Base-by-base conservation (phyloP, 768 basidiomycete species). In the Roridomyces roridus region DNA sequence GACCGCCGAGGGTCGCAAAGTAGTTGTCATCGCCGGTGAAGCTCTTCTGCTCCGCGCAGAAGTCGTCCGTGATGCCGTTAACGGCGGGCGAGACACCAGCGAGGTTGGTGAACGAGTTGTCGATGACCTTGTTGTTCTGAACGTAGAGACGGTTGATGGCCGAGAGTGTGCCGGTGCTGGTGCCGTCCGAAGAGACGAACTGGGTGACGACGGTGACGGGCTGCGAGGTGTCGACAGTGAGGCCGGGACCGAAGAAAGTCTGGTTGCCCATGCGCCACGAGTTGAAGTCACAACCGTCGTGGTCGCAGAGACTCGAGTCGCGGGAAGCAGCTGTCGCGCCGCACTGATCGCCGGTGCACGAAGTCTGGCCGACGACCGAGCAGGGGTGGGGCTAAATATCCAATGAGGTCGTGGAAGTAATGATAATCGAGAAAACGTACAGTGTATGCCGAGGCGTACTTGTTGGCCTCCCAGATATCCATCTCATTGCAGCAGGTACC, bases 221-320 rank as follows among this genome's bases (percentile, higher is more conserved):
- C 56, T 68, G 60, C 67, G 51, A 72, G 68, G 81, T 84, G 74
- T 84, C 79, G 67, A 84, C 75, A 54, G 72, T 80, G 65, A 67
- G 58, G 56, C 77, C 77, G 15, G 65, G 64, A 37, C 83, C 83
- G 65, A 76, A 75, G 79, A 82, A 85, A 50, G 65, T 57, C 57
- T 60, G 65, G 63, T 68, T 64, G 39, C 82, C 82, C 78, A 80
- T 74, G 65, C 83, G 81, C 74, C 63, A 85, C 21, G 83, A 81
- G 80, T 84, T 85, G 78, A 83, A 84, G 66, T 84, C 83, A 69
- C 83, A 85, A 44, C 83, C 83, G 60, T 80, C 81, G 55, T 73
- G 71, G 69, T 85, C 82, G 70, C 83, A 85, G 41, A 80, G 67
- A n/a, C n/a, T n/a, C n/a, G n/a, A n/a, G n/a, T n/a, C n/a, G n/a